phyloP scores from a whole-genome alignment of 768 basidiomycete species.

The Boletus barrowsii region DNA sequence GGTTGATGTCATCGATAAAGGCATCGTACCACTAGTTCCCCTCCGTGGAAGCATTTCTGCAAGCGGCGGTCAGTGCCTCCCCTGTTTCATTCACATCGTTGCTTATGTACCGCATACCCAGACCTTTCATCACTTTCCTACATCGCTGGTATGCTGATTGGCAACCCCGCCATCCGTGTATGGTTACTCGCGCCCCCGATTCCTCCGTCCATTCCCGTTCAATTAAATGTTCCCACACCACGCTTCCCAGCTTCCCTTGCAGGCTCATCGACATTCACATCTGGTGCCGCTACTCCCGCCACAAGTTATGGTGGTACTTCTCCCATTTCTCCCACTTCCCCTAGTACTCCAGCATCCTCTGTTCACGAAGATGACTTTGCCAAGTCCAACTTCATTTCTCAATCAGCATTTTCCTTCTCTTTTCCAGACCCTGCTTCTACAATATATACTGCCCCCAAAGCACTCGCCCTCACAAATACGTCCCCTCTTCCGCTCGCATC shows the following conservation, averaged over 20 bases:
- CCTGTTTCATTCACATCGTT: background rate
- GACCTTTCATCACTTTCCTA: slow-evolving; percentile 82
- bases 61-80: slow-evolving; percentile 57
- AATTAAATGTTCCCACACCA: slow-evolving; percentile 15
- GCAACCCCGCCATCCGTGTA: slow-evolving; percentile 76
- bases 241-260: slow-evolving; percentile 4
- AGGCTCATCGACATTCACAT: slow-evolving; percentile 5
- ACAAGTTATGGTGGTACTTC: slow-evolving; percentile 36
- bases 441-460: slow-evolving; percentile 37
- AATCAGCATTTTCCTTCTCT: background rate
- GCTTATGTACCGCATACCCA: slow-evolving; percentile 21
- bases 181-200: slow-evolving; percentile 42
- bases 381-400: background rate
- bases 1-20: slow-evolving; percentile 63
- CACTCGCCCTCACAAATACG: slow-evolving; percentile 58
- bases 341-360: slow-evolving; percentile 36
- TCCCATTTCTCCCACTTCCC: slow-evolving; percentile 46
- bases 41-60: slow-evolving; percentile 82
- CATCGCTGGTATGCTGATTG: slow-evolving; percentile 76
- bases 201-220: slow-evolving; percentile 1
- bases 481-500: slow-evolving; percentile 63
- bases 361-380: slow-evolving; percentile 22
- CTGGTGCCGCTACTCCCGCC: slow-evolving; percentile 19
- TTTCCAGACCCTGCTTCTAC: background rate
- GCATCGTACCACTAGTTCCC: slow-evolving; percentile 78